A percentile compares a stretch with the other conserved stretches of the same genome.
These are phyloP conservation scores for Phytophthora capsici DNA, from an alignment of 352 stramenopile species.

Conservation along the genomic window DNA sequence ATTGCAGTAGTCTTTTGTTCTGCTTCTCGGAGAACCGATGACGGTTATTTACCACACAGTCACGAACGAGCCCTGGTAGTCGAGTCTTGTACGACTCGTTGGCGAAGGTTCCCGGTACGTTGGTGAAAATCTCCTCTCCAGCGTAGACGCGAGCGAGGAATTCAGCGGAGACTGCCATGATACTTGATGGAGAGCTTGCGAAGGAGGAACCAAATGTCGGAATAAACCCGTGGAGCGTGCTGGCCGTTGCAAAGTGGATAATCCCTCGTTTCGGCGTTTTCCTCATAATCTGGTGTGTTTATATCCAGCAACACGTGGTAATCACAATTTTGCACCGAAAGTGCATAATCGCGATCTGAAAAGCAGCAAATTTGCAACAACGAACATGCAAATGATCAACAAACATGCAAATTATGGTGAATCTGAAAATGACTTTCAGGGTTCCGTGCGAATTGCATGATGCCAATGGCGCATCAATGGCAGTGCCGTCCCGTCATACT, in stretches of 20 bases:
- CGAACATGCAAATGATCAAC: too few species aligned
- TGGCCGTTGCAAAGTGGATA: slow-evolving; percentile 5
- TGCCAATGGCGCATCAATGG: too few species aligned
- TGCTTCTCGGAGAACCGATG: slow-evolving; percentile 45
- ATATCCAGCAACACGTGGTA: neutral
- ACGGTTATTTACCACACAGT: slow-evolving; percentile 60
- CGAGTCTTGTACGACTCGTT: slow-evolving; percentile 69
- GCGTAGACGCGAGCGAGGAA: slow-evolving; percentile 53
- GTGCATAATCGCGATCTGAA: neutral
- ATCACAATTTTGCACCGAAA: slow-evolving; percentile 11
- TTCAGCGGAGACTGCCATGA: slow-evolving; percentile 42
- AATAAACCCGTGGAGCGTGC: slow-evolving; percentile 1
- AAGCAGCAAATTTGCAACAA: too few species aligned
- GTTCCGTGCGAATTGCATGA: too few species aligned
- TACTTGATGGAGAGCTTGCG: neutral
- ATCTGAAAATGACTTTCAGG: too few species aligned
- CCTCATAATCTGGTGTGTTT: slow-evolving; percentile 5
- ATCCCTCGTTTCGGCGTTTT: slow-evolving; percentile 6
- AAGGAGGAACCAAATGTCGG: neutral
- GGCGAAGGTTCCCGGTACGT: slow-evolving; percentile 64
- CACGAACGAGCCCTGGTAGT: slow-evolving; percentile 61
- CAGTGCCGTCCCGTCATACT: too few species aligned
- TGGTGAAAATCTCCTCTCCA: slow-evolving; percentile 51
- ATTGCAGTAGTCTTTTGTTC: slow-evolving; percentile 38
- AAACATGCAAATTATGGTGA: too few species aligned